Evolutionary conservation across 805 yeast species (phyloP).

Genomic region (Candida ponderosae): DNA sequence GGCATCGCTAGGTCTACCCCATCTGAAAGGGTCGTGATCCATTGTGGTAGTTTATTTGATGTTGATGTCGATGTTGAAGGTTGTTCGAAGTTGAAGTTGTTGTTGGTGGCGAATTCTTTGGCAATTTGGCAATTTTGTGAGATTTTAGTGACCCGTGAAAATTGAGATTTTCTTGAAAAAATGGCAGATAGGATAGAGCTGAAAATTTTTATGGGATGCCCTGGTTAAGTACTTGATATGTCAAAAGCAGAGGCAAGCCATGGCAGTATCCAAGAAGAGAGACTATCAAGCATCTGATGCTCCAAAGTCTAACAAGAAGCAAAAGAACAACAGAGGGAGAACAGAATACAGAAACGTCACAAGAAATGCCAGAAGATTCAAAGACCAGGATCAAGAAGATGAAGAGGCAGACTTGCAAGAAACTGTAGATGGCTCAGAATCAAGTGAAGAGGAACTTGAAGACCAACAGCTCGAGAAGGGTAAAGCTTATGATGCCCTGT

Average conservation of each 20-base stretch:
- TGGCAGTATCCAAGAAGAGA: neutral
- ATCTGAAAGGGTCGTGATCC: slow-evolving; percentile 91
- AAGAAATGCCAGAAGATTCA: slow-evolving; percentile 40
- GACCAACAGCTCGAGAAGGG: no score
- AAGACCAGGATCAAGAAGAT: slow-evolving; percentile 3
- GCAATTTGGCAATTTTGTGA: neutral
- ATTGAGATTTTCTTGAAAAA: no score
- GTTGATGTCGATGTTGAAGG: no score
- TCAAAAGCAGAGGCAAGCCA: neutral
- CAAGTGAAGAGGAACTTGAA: slow-evolving; percentile 17
- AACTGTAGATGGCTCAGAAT: slow-evolving; percentile 10
- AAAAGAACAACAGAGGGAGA: slow-evolving; percentile 40
- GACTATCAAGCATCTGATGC: neutral
- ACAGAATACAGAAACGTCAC: slow-evolving; percentile 51
- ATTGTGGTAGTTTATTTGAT: slow-evolving; percentile 18
- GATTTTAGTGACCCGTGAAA: neutral
- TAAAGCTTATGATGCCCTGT: slow-evolving; percentile 57
- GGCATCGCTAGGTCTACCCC: slow-evolving; percentile 92
- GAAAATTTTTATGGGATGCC: no score
- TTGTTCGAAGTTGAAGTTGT: neutral
- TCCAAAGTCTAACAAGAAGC: slow-evolving; percentile 3
- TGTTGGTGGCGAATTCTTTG: neutral
- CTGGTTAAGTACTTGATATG: no score
- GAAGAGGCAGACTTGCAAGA: no score
- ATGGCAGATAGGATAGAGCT: no score